Evolutionary conservation across 805 yeast species (phyloP).

Genomic region (Metschnikowia bowlesiae): DNA sequence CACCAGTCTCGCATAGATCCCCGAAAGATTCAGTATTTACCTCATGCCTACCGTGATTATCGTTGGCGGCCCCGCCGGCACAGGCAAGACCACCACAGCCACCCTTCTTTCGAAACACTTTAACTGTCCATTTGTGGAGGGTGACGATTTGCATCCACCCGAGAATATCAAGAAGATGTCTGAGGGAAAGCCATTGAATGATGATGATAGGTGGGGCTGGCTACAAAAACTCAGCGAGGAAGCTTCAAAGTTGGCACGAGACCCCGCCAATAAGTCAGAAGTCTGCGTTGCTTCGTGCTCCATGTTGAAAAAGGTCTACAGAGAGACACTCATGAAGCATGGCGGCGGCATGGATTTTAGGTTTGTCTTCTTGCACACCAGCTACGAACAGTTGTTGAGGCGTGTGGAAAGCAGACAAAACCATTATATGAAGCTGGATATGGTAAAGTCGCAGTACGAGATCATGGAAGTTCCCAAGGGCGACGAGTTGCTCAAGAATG

Average conservation of each 20-base stretch:
- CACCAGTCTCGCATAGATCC: neutral
- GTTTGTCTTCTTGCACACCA: conserved; percentile 65
- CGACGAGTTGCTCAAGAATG: conserved; percentile 32
- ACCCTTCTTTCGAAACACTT: conserved; percentile 42
- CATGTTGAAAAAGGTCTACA: conserved; percentile 68
- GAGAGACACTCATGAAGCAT: conserved; percentile 52
- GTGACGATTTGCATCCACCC: conserved; percentile 74
- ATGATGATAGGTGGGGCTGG: conserved; percentile 95
- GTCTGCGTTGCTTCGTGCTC: conserved; percentile 74
- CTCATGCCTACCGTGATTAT: conserved; percentile 41
- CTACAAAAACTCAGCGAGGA: conserved; percentile 45
- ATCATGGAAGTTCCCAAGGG: conserved; percentile 66
- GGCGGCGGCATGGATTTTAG: conserved; percentile 39
- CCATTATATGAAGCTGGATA: conserved; percentile 84
- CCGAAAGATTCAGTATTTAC: neutral
- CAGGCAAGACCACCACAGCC: conserved; percentile 87
- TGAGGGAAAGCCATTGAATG: conserved; percentile 72
- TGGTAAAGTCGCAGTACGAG: conserved; percentile 76
- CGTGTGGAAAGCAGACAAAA: conserved; percentile 63
- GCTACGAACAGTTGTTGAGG: conserved; percentile 52
- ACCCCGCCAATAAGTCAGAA: conserved; percentile 16
- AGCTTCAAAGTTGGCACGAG: conserved; percentile 37
- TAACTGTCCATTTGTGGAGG: conserved; percentile 67
- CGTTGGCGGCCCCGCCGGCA: conserved; percentile 94
- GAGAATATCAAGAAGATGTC: conserved; percentile 80